Base-by-base conservation (phyloP, 495 filamentous ascomycete genomes). In the Parachaetomium inaequale region DNA sequence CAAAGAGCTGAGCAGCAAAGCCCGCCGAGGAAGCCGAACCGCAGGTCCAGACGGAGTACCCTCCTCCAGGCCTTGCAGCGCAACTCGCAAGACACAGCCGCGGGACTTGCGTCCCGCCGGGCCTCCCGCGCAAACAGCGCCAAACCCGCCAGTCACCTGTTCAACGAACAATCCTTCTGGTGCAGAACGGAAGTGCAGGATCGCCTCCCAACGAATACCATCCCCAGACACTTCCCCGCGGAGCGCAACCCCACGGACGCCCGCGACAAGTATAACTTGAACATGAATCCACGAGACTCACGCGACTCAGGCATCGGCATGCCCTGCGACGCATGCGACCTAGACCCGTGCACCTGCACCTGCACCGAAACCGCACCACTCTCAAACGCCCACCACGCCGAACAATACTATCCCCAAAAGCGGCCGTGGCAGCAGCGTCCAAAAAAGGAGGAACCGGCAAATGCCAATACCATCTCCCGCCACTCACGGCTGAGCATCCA, bases 281-380 rank as follows among this genome's bases (percentile, higher is more conserved):
- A 60, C 55, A 12, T n/a, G 55, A 54, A 34, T 45, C 31, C 58
- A 0, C 65, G 65, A 31, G 63, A 70, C 42, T 60, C 65, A 0
- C 47, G 62, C 19, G 65, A 70, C 65, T 70, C 65, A 15, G 68
- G 63, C 6, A 70, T 68, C 19, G 59, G 65, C 29, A 66, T 70
- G 15, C 45, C 61, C 2, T 66, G 68, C 47, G 59, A 66, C 25
- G 19, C 42, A 0, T 68, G 65, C 53, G 54, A 51, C n/a, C 8
- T 23, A 2, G 68, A 66, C 4, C 12, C 38, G 17, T 70, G 69
- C 56, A n/a, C 19, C 21, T 42, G 60, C 46, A n/a, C 38, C 38
- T 10, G 5, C 11, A n/a, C 38, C 14, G 38, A 17, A 5, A 8
- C 14, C 54, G 32, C 6, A 19, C 23, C 25, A 2, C 6, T 38